These are phyloP conservation scores for Suhomyces emberorum DNA, from an alignment of 805 yeast species.

Conservation along the genomic window DNA sequence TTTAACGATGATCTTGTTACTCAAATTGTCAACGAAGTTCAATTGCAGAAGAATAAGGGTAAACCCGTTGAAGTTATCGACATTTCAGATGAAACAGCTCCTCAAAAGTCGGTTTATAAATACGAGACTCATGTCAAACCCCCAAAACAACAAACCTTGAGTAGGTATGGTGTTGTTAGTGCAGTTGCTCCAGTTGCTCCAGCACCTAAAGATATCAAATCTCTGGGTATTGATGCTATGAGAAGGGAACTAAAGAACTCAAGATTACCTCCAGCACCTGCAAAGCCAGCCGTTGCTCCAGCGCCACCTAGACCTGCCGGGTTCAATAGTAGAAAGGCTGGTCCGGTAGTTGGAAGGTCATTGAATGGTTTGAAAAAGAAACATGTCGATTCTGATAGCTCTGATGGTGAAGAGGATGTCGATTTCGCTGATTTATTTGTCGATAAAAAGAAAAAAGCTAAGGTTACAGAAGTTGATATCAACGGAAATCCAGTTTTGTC, in stretches of 20 bases:
- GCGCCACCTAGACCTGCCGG: conserved; percentile 56
- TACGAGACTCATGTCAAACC: conserved; percentile 22
- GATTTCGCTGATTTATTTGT: conserved; percentile 42
- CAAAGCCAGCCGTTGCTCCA: conserved; percentile 26
- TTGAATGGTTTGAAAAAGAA: conserved; percentile 32
- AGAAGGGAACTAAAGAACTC: conserved; percentile 28
- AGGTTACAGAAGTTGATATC: conserved; percentile 42
- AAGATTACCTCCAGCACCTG: conserved; percentile 15
- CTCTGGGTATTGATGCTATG: conserved; percentile 32
- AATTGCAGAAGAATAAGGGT: conserved; percentile 8
- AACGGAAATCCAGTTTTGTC: conserved; percentile 35
- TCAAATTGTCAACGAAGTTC: conserved; percentile 27
- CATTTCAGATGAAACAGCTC: conserved; percentile 2
- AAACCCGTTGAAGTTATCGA: conserved; percentile 6
- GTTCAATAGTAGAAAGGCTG: conserved; percentile 36
- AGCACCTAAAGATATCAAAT: conserved; percentile 29
- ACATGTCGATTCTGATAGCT: conserved; percentile 29
- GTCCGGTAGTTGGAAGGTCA: conserved; percentile 33
- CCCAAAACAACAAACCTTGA: conserved; percentile 34
- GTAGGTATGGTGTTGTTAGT: conserved; percentile 33
- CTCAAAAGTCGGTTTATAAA: conserved; percentile 13
- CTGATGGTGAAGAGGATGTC: conserved; percentile 35
- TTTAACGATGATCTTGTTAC: conserved; percentile 57
- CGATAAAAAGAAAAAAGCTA: conserved; percentile 29
- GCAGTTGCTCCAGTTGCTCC: conserved; percentile 33